A percentile compares a stretch with the other conserved stretches of the same genome.
These are phyloP conservation scores for Suillus subalutaceus DNA, from an alignment of 768 basidiomycete species.

Conservation along the genomic window DNA sequence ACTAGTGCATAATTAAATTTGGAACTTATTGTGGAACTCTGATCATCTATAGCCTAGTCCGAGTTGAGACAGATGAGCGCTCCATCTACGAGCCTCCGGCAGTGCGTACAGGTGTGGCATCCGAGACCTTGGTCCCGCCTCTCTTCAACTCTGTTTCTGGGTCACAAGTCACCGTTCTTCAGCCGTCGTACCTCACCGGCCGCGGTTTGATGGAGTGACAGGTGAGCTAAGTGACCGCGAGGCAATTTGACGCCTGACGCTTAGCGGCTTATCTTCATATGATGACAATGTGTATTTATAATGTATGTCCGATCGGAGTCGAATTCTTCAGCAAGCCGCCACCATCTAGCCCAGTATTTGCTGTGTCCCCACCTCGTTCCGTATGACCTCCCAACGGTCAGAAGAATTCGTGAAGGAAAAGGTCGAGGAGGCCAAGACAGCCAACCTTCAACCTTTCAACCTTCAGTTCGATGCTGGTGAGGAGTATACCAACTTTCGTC, in stretches of 20 bases:
- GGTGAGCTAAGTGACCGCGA: neutral
- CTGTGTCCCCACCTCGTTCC: neutral
- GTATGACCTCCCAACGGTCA: neutral
- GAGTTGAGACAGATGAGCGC: too few relatives aligned
- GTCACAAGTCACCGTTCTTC: neutral
- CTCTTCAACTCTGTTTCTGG: too few relatives aligned
- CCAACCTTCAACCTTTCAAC: conserved; percentile 6
- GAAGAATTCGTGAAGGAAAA: neutral
- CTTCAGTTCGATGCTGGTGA: conserved; percentile 46
- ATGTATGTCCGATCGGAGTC: neutral
- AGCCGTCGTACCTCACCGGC: too few relatives aligned
- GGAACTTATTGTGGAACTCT: too few relatives aligned
- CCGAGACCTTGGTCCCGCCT: too few relatives aligned
- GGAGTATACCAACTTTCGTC: conserved; percentile 42
- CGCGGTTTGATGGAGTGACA: neutral
- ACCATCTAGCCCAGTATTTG: too few relatives aligned
- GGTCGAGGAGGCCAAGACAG: neutral
- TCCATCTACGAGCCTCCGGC: too few relatives aligned
- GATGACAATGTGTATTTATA: neutral
- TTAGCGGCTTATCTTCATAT: neutral
- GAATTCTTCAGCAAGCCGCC: too few relatives aligned
- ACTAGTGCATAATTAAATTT: too few relatives aligned
- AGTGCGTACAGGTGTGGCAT: too few relatives aligned
- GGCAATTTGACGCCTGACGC: neutral
- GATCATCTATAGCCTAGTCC: too few relatives aligned